Conservation (phyloP, 2,329 filamentous ascomycete species). For the Hymenoscyphus occultus region DNA sequence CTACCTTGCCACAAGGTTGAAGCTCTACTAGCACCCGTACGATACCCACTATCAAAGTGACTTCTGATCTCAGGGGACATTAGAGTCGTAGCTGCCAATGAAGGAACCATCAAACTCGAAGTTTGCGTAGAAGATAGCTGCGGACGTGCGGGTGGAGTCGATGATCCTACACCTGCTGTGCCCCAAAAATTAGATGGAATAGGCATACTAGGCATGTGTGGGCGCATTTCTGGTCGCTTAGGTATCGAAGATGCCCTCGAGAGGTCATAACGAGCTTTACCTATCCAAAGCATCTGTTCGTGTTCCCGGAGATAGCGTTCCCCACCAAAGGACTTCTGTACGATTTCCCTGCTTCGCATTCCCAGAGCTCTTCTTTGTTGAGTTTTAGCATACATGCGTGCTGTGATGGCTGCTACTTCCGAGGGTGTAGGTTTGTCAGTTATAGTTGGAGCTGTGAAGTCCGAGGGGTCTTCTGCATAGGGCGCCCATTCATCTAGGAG, state of each 20-base stretch:
- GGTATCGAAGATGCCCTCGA: background rate
- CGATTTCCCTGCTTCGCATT: constrained; percentile 56
- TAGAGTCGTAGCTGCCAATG: constrained; percentile 17
- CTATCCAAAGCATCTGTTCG: constrained; percentile 57
- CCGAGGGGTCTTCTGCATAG: constrained; percentile 45
- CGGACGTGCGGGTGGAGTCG: constrained; percentile 4
- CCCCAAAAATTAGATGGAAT: constrained; percentile 18
- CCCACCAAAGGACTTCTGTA: constrained; percentile 57
- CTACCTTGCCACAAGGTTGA: constrained; percentile 15
- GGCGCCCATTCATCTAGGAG: constrained; percentile 60
- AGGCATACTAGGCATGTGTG: constrained; percentile 6
- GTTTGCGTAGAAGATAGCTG: constrained; percentile 18
- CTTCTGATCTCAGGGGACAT: constrained; percentile 19
- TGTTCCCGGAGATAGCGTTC: constrained; percentile 60
- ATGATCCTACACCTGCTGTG: constrained; percentile 8
- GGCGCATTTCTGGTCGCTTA: constrained; percentile 12
- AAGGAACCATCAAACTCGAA: constrained; percentile 19
- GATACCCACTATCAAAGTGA: constrained; percentile 19
- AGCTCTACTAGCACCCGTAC: constrained; percentile 14
- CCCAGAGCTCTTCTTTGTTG: constrained; percentile 54
- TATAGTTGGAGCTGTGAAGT: constrained; percentile 11
- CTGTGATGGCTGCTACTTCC: constrained; percentile 51
- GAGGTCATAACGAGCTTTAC: constrained; percentile 23
- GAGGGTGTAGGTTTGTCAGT: constrained; percentile 45
- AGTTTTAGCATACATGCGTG: constrained; percentile 56